phyloP scores from a whole-genome alignment of 2,329 filamentous ascomycete genomes.

The Aureobasidium leucospermi region DNA sequence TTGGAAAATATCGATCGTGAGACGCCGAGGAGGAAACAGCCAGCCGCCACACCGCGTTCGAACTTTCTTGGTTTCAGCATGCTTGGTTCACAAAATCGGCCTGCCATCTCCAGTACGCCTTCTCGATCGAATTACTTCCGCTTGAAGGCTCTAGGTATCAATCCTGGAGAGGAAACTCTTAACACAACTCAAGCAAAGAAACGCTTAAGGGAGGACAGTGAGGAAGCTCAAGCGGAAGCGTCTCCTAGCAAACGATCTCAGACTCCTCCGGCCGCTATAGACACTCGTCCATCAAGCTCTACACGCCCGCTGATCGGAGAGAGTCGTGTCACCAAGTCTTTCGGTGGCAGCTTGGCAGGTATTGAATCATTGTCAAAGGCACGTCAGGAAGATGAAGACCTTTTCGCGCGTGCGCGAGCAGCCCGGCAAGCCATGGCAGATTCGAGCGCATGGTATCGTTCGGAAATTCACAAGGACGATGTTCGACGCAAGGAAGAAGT shows the following conservation, averaged over 20 bases:
- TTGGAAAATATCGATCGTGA: constrained; percentile 16
- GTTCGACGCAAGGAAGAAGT: constrained; percentile 2
- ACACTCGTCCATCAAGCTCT: not conserved
- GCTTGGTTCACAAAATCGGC: constrained; percentile 10
- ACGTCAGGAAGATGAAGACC: constrained; percentile 25
- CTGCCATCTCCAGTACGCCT: constrained; percentile 10
- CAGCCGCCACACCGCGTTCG: constrained; percentile 21
- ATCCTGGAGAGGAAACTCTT: constrained; percentile 28
- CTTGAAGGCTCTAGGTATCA: constrained; percentile 42
- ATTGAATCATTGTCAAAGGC: constrained; percentile 14
- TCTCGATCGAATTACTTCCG: constrained; percentile 40
- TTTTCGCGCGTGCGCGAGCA: constrained; percentile 28
- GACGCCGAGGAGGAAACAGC: constrained; percentile 18
- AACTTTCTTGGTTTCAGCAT: constrained; percentile 25
- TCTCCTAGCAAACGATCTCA: not conserved
- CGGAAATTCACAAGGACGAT: constrained; percentile 17
- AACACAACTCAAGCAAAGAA: constrained; percentile 21
- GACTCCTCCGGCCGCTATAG: not conserved
- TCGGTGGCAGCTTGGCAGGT: not conserved
- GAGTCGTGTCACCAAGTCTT: not conserved
- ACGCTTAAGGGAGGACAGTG: constrained; percentile 16
- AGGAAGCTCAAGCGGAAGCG: constrained; percentile 5
- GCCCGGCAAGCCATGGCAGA: constrained; percentile 25
- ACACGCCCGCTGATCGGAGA: not conserved
- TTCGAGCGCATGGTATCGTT: constrained; percentile 8